A percentile compares a stretch with the other conserved stretches of the same genome.
Evolutionary conservation across 257 asterid species (phyloP).

Genomic region (Nicotiana tomentosiformis): DNA sequence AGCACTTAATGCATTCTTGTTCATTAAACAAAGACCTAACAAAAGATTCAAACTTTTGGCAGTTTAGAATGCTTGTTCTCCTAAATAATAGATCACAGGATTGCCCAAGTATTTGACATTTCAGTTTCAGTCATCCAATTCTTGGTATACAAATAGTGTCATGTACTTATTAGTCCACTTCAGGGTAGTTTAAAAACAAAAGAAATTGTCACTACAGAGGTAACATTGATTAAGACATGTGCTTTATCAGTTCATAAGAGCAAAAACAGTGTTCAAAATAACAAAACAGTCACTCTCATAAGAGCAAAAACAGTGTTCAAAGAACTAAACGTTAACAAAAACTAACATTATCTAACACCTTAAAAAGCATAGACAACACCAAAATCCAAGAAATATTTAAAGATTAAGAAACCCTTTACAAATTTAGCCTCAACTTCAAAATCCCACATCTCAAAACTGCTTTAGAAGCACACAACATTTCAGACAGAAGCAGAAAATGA

Average conservation of each 20-base stretch:
- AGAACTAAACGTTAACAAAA: slow-evolving; percentile 8
- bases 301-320: too few relatives aligned
- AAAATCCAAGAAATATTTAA: neutral
- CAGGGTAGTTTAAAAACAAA: neutral
- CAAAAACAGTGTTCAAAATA: neutral
- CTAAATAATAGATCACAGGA: neutral
- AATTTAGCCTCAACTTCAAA: neutral
- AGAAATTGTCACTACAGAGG: neutral
- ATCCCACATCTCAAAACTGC: slow-evolving; percentile 16
- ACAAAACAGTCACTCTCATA: neutral
- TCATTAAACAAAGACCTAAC: too few relatives aligned
- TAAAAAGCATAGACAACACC: neutral
- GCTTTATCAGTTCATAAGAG: neutral
- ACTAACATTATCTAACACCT: neutral
- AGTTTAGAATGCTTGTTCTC: neutral
- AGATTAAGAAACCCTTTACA: neutral
- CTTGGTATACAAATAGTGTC: neutral
- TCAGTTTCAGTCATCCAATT: neutral
- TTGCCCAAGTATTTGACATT: neutral
- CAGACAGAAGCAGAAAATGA: slow-evolving; percentile 12
- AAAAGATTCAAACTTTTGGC: too few relatives aligned
- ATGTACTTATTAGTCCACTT: neutral
- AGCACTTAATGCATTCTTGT: neutral
- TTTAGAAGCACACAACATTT: neutral
- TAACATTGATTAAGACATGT: neutral